phyloP scores from a whole-genome alignment of 2,329 filamentous ascomycete genomes.

The Ophiostoma piceae region DNA sequence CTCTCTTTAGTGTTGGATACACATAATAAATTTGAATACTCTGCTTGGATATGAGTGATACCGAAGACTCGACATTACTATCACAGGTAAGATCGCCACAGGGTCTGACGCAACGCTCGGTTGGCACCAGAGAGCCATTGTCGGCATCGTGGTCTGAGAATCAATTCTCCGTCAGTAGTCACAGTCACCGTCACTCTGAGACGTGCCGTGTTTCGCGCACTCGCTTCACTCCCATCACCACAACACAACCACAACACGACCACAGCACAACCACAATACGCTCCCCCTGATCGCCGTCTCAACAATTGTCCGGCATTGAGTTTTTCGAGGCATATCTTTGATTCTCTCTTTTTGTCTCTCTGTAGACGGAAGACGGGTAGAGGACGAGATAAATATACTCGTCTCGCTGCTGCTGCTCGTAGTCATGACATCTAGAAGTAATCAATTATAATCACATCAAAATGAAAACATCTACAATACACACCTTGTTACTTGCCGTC shows the following conservation, averaged over 20 bases:
- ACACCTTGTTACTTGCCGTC: conserved; percentile 17
- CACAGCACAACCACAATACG: neutral
- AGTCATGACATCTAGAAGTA: neutral
- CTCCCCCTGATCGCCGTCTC: conserved; percentile 10
- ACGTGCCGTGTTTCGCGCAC: neutral
- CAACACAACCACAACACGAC: neutral
- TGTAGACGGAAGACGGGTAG: neutral
- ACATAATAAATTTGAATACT: neutral
- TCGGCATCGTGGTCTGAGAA: neutral
- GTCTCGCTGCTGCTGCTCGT: neutral
- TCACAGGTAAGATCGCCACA: neutral
- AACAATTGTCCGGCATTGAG: conserved; percentile 4
- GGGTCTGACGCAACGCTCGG: neutral
- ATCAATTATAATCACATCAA: neutral
- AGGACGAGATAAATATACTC: neutral
- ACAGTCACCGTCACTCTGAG: neutral
- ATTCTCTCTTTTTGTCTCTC: too few species aligned
- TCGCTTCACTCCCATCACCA: neutral
- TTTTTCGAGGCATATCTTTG: neutral
- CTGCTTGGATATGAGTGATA: too few species aligned
- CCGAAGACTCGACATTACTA: neutral
- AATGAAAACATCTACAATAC: neutral
- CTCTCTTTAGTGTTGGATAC: neutral
- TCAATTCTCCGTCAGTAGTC: too few species aligned
- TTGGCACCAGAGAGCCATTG: neutral